Base-by-base conservation (phyloP, 192 early-diverging fungal species). In the Entomortierella beljakovae region DNA sequence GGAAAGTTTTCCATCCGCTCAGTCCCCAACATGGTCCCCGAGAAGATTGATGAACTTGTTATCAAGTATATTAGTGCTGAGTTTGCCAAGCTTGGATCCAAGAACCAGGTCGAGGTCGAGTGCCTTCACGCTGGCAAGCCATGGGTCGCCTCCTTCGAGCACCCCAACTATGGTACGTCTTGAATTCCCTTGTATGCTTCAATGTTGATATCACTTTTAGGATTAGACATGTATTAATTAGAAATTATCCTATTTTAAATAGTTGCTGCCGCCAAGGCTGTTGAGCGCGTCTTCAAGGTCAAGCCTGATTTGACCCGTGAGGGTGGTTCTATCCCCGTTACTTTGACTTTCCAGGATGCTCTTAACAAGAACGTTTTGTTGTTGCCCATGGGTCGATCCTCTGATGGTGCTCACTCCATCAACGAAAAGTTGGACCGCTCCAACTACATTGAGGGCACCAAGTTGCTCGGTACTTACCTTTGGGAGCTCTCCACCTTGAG, bases 1-100 rank as follows among this genome's bases (percentile, higher is more conserved):
- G 97, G 97, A 71, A 99, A 99, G 89, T 99, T 99, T 89, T 97
- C 96, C 37, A 95, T 99, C 84, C 94, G 97, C 80, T 92, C 90
- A 4, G 97, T 98, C 42, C 94, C 97, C 68, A 90, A 96, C 86
- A 95, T 96, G 91, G 88, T 93, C n/a, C 94, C 93, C 34, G 90
- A 91, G 57, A 83, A 88, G 66, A 89, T 99, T 50, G 87, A 90
- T 57, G 81, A 88, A 68, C 80, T 91, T 23, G 96, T 98, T 15
- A 86, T 84, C 50, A 82, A 90, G 63, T 92, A 92, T 73, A 74
- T 97, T 49, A 81, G 90, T 0, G 84, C 71, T n/a, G 96, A 97
- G 83, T 98, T 97, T 86, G 88, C 84, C 64, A 95, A 97, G 88
- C 86, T 99, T 33, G 87, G 87, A 35, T 91, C 86, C 89, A 98